Evolutionary conservation across 257 asterid genomes (phyloP).

Genomic region (Leonotis leonurus): DNA sequence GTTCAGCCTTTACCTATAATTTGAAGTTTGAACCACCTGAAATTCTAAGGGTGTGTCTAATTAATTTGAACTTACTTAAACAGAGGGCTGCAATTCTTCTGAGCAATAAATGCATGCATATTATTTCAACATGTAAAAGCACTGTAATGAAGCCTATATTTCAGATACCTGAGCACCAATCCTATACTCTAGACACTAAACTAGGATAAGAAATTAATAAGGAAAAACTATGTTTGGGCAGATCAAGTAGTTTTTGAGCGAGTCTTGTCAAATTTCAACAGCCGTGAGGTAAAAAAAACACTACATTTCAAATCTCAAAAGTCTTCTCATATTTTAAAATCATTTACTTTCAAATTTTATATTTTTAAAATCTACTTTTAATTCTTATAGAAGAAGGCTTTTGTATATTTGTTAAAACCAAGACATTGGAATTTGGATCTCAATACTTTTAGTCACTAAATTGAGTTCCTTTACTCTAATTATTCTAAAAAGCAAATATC

Average conservation of each 20-base stretch:
- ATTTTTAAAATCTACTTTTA: background rate
- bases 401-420: background rate
- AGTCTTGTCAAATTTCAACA: background rate
- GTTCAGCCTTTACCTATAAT: background rate
- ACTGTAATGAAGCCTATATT: background rate
- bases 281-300: background rate
- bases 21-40: background rate
- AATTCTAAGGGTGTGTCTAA: background rate
- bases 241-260: background rate
- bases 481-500: too few species aligned
- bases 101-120: background rate
- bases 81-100: background rate
- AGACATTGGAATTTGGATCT: too few species aligned
- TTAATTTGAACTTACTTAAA: background rate
- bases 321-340: background rate
- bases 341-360: background rate
- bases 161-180: constrained; percentile 3
- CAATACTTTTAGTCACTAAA: too few species aligned
- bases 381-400: too few species aligned
- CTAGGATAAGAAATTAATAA: background rate
- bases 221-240: background rate
- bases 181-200: background rate
- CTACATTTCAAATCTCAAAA: background rate
- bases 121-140: background rate
- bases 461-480: too few species aligned